Conservation (phyloP, 805 yeast species). For the Pichia eremophila region DNA sequence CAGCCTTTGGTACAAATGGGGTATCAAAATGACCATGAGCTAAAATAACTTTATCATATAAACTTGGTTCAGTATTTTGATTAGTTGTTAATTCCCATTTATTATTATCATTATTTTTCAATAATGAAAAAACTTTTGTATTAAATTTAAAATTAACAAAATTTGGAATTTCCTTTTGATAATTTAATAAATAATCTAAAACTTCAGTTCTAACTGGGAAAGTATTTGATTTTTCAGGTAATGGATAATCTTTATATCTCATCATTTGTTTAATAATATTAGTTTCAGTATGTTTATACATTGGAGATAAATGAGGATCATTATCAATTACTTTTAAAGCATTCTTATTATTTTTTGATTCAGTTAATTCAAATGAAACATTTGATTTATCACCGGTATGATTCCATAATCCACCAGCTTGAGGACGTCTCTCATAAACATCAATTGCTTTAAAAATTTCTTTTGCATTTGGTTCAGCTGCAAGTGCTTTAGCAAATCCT, state of each 20-base stretch:
- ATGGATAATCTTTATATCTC: slow-evolving; percentile 23
- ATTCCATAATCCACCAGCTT: slow-evolving; percentile 28
- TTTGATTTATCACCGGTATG: slow-evolving; percentile 22
- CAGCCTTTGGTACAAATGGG: slow-evolving; percentile 36
- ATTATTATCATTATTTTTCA: slow-evolving; percentile 16
- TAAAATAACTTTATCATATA: slow-evolving; percentile 31
- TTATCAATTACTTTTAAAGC: slow-evolving; percentile 13
- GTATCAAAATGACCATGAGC: slow-evolving; percentile 41
- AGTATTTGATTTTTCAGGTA: slow-evolving; percentile 31
- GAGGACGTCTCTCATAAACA: slow-evolving; percentile 24
- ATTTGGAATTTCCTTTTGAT: slow-evolving; percentile 35
- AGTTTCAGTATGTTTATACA: slow-evolving; percentile 28
- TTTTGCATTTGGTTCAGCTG: slow-evolving; percentile 23
- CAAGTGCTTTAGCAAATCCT: slow-evolving; percentile 26
- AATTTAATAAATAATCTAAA: slow-evolving; percentile 47
- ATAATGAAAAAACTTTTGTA: slow-evolving; percentile 38
- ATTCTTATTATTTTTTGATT: slow-evolving; percentile 9
- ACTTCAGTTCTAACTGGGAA: slow-evolving; percentile 61
- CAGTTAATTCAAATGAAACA: slow-evolving; percentile 12
- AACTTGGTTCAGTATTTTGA: background rate
- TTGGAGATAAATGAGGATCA: slow-evolving; percentile 22
- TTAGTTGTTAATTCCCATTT: slow-evolving; percentile 21
- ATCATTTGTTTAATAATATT: slow-evolving; percentile 25
- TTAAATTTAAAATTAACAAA: slow-evolving; percentile 28
- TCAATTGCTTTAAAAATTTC: slow-evolving; percentile 16